Percentiles rank a stretch among this genome's conserved stretches.
These are phyloP conservation scores for Daldinia concentrica DNA, from an alignment of 495 filamentous ascomycete species.

Conservation along the genomic window DNA sequence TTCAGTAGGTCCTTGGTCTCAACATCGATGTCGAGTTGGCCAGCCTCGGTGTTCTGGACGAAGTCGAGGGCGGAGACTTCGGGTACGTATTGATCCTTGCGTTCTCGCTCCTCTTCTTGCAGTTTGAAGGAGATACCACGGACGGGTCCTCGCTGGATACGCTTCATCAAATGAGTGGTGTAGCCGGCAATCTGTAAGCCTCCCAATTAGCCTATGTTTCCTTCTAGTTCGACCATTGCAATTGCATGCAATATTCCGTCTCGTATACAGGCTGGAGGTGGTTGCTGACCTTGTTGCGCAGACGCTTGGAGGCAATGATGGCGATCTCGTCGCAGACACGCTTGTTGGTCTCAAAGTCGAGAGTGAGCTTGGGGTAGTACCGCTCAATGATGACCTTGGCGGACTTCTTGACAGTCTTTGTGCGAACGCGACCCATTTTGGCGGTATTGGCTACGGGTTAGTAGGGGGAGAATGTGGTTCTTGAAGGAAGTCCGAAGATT, in stretches of 20 bases:
- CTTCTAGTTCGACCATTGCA: neutral
- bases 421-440: slow-evolving; percentile 97
- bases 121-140: slow-evolving; percentile 99
- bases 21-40: slow-evolving; percentile 90
- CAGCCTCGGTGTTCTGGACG: slow-evolving; percentile 86
- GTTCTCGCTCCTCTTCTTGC: slow-evolving; percentile 99
- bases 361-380: slow-evolving; percentile 97
- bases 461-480: slow-evolving; percentile 23
- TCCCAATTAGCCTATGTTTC: slow-evolving; percentile 18
- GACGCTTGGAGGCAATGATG: slow-evolving; percentile 97
- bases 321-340: slow-evolving; percentile 99
- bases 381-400: slow-evolving; percentile 99
- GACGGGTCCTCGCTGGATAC: slow-evolving; percentile 98
- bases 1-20: slow-evolving; percentile 99
- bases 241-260: neutral
- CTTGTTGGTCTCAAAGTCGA: slow-evolving; percentile 99
- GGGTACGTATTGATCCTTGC: slow-evolving; percentile 99
- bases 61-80: slow-evolving; percentile 98
- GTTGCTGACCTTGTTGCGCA: slow-evolving; percentile 89
- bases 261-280: neutral
- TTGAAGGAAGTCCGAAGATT: slow-evolving; percentile 31
- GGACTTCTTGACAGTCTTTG: slow-evolving; percentile 99
- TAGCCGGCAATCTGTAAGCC: slow-evolving; percentile 82
- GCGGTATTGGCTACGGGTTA: slow-evolving; percentile 61
- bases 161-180: slow-evolving; percentile 97